Evolutionary conservation across 768 basidiomycete species (phyloP).

Genomic region (Imleria badia): DNA sequence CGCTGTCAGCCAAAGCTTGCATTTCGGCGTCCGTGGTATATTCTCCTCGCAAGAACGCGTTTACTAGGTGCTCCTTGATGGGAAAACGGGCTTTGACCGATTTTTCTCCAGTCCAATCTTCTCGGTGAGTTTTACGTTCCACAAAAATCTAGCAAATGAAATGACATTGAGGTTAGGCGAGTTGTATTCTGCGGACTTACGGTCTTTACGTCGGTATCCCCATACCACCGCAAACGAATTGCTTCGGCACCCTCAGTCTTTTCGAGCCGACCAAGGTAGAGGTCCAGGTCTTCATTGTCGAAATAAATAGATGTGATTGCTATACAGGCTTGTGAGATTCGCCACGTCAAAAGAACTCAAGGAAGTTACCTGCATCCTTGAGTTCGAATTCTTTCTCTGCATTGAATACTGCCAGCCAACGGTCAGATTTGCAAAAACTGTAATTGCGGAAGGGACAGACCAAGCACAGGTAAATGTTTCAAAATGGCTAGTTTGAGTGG

Average conservation of each 20-base stretch:
- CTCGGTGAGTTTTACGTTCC: constrained; percentile 89
- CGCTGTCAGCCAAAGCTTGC: constrained; percentile 78
- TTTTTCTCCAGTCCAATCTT: constrained; percentile 99
- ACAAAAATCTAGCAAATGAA: constrained; percentile 65
- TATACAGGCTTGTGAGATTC: constrained; percentile 24
- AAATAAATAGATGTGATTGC: constrained; percentile 98
- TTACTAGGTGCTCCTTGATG: constrained; percentile 91
- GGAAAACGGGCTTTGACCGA: constrained; percentile 97
- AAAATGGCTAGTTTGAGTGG: constrained; percentile 92
- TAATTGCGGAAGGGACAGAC: constrained; percentile 42
- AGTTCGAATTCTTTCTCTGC: constrained; percentile 88
- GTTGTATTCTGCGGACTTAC: constrained; percentile 41
- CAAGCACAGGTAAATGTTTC: constrained; percentile 89
- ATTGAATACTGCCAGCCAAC: constrained; percentile 70
- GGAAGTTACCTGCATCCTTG: constrained; percentile 67
- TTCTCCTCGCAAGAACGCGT: constrained; percentile 85
- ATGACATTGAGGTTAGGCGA: background rate
- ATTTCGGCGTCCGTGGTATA: constrained; percentile 94
- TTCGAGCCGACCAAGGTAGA: constrained; percentile 95
- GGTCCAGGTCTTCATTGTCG: constrained; percentile 91
- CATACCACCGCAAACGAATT: constrained; percentile 96
- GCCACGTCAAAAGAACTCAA: background rate
- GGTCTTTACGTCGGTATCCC: constrained; percentile 77
- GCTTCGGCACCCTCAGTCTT: constrained; percentile 99
- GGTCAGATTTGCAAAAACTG: background rate